Evolutionary conservation across 2,329 filamentous ascomycete genomes (phyloP), one percentile per base, ranked within the genome.

Genomic region (Neoscytalidium dimidiatum): DNA sequence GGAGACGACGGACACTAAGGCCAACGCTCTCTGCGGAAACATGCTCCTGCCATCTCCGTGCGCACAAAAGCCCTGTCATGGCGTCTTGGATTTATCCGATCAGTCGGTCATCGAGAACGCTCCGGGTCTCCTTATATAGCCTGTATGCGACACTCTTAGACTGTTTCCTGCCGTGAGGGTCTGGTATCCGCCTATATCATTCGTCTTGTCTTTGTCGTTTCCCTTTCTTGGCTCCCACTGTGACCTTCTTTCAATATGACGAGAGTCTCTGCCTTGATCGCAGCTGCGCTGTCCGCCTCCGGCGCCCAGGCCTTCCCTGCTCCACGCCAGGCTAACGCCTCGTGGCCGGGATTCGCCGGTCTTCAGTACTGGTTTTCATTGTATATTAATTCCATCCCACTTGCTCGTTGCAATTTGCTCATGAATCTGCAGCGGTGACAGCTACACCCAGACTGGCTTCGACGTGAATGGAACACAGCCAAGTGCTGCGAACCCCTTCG

Each of bases 361-460:
- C 67, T 74, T 43, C 60, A 63, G 43, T 67, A 72, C 41, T 68
- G 69, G 63, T 67, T 73, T 48, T 67, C 72, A 43, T 75, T 76
- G 68, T 69, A 56, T 56, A 68, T 62, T 23, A 3, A 11, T 26
- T 33, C 53, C 17, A 13, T 6, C 4, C 28, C 33, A 4, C 9
- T 19, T 35, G 31, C 11, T 43, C 29, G 26, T 19, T 5, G 31
- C 17, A 19, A 6, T 8, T 64, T 6, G 9, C 29, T 58, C 21
- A 57, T 51, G 8, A 43, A 23, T 43, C n/a, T 48, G 5, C 62
- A 85, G 83, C 68, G 86, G 86, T 46, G 84, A 88, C 70, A 87
- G 84, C 2, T 88, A 88, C 75, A 85, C 85, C 1, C 81, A 83
- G 67, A 87, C 85, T 2, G 83, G 84, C 8, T 90, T 90, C 74